Evolutionary conservation across 2,329 filamentous ascomycete genomes (phyloP).

Genomic region (Cercospora sp.): DNA sequence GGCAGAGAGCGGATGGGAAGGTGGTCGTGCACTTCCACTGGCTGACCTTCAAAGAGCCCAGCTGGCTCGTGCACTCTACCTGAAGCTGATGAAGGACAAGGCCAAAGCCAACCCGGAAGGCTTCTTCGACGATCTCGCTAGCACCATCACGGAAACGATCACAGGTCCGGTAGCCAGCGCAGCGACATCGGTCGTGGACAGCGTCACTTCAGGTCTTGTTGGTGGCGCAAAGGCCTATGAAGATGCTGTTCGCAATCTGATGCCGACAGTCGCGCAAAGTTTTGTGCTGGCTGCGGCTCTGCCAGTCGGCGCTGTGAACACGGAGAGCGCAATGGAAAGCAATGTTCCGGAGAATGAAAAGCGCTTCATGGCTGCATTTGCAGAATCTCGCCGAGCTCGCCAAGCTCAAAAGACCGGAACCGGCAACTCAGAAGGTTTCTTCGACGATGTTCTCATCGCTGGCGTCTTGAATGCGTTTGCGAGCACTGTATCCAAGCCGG

Average conservation of each 20-base stretch:
- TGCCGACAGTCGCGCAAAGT: background rate
- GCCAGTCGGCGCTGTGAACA: background rate
- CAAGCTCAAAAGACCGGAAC: background rate
- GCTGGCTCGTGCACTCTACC: background rate
- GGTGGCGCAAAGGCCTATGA: background rate
- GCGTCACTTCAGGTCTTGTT: background rate
- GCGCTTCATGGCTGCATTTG: background rate
- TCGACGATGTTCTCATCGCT: background rate
- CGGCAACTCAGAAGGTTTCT: background rate
- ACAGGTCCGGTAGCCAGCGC: background rate
- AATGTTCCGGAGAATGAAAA: background rate
- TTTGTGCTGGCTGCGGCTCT: background rate
- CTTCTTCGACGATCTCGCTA: background rate
- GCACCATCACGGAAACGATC: background rate
- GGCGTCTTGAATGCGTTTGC: background rate
- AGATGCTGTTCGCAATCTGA: background rate
- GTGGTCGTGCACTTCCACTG: background rate
- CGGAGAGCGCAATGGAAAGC: background rate
- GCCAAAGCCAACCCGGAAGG: background rate
- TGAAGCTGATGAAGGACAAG: background rate
- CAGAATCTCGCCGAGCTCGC: background rate
- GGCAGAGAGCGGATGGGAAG: background rate
- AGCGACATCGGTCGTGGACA: background rate
- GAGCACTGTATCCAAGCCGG: background rate
- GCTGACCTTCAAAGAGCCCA: background rate